Percentiles rank a stretch among this genome's conserved stretches.
Conservation (phyloP, 768 basidiomycete genomes). For the Dentipellis fragilis region DNA sequence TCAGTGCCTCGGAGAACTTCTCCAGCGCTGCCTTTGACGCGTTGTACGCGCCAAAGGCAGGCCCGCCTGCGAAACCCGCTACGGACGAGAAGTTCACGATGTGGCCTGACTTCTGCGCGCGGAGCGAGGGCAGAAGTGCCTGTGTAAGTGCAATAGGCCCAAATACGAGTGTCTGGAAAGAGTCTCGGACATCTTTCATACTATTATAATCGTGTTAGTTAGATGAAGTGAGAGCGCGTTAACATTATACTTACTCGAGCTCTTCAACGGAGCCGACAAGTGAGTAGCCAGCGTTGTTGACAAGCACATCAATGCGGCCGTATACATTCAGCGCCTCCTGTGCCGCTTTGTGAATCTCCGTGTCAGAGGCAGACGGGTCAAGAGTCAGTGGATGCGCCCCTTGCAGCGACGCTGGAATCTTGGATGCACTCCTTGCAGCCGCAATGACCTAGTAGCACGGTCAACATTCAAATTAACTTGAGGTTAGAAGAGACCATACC, state of each 20-base stretch:
- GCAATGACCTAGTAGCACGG: neutral
- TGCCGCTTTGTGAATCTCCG: conserved; percentile 1
- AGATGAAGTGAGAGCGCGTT: no score
- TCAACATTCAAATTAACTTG: neutral
- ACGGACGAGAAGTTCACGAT: conserved; percentile 20
- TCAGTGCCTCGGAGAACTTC: conserved; percentile 16
- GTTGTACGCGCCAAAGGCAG: conserved; percentile 18
- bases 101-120: conserved; percentile 17
- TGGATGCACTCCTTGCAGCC: neutral
- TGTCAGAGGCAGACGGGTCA: neutral
- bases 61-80: conserved; percentile 9
- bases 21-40: conserved; percentile 21
- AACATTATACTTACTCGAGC: neutral
- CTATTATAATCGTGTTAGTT: neutral
- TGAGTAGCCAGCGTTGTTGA: conserved; percentile 4
- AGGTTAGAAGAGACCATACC: neutral
- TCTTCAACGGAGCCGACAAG: conserved; percentile 2
- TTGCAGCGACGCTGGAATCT: conserved; percentile 1
- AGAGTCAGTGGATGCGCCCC: conserved; percentile 1
- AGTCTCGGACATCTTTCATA: conserved; percentile 6
- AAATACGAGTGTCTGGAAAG: conserved; percentile 21
- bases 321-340: conserved; percentile 4
- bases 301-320: conserved; percentile 8
- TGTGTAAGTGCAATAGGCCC: conserved; percentile 19
- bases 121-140: conserved; percentile 18